A percentile compares a stretch with the other conserved stretches of the same genome.
phyloP scores from a whole-genome alignment of 129 eudicot genomes.

The Lonicera japonica region DNA sequence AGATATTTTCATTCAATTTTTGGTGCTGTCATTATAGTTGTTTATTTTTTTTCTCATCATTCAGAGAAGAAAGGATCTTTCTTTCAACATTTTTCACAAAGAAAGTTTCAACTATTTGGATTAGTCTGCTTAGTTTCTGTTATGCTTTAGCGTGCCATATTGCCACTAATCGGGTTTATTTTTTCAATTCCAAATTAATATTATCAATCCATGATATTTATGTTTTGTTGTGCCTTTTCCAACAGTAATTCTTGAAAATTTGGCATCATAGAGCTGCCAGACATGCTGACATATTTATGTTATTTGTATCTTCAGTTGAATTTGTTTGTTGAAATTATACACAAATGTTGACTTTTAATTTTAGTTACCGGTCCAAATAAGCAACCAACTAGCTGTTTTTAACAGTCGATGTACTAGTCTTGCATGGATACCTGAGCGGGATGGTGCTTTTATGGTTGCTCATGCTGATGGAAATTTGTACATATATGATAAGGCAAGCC shows the following conservation, averaged over 20 bases:
- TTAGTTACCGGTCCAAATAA: background rate
- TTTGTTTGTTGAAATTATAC: background rate
- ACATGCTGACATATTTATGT: background rate
- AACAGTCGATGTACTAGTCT: conserved; percentile 73
- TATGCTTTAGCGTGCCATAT: too few relatives aligned
- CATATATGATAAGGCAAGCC: conserved; percentile 79
- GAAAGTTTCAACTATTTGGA: too few relatives aligned
- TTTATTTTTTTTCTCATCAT: too few relatives aligned
- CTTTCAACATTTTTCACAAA: too few relatives aligned
- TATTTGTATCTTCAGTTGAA: background rate
- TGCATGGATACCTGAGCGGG: conserved; percentile 80
- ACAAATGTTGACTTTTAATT: background rate
- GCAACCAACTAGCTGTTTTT: conserved; percentile 12
- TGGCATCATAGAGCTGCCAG: background rate
- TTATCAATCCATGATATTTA: background rate
- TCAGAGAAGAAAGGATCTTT: too few relatives aligned
- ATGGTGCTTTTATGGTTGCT: conserved; percentile 71
- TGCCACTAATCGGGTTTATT: too few relatives aligned
- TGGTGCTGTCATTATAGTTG: background rate
- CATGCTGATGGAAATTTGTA: conserved; percentile 91
- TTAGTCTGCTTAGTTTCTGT: background rate
- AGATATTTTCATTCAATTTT: conserved; percentile 4
- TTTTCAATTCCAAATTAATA: too few relatives aligned
- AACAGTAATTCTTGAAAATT: background rate
- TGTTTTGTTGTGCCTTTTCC: background rate